A percentile compares a stretch with the other conserved stretches of the same genome.
phyloP scores from a whole-genome alignment of 352 stramenopile species.

The Phytophthora europaea region DNA sequence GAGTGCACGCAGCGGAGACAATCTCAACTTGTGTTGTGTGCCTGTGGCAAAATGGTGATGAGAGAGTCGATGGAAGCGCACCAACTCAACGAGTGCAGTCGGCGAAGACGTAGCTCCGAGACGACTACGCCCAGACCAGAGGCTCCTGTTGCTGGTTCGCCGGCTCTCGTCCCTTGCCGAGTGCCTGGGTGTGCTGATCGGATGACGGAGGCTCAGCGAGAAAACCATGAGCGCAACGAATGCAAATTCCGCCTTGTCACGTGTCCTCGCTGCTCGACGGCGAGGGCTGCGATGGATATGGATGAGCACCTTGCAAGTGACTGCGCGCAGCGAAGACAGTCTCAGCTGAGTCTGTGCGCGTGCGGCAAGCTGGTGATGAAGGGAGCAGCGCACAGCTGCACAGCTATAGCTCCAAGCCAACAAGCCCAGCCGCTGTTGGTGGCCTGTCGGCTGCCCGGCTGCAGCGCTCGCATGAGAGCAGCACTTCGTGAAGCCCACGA shows the following conservation, averaged over 20 bases:
- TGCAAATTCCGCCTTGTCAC: constrained; percentile 21
- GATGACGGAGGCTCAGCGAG: constrained; percentile 46
- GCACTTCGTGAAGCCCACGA: constrained; percentile 65
- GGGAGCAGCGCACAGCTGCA: constrained; percentile 22
- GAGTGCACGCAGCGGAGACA: constrained; percentile 44
- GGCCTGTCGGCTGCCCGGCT: constrained; percentile 32
- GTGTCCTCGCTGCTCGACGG: constrained; percentile 20
- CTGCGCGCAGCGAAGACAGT: constrained; percentile 33
- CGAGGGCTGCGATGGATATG: constrained; percentile 40
- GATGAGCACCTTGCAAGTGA: constrained; percentile 47
- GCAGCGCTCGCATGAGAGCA: constrained; percentile 41
- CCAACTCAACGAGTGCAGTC: constrained; percentile 61
- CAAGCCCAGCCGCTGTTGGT: constrained; percentile 19
- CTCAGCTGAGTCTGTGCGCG: constrained; percentile 20
- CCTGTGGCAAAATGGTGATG: constrained; percentile 72
- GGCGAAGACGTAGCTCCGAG: constrained; percentile 15
- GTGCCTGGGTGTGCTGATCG: constrained; percentile 43
- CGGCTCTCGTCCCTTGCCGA: constrained; percentile 45
- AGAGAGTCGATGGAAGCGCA: constrained; percentile 60
- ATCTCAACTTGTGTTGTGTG: constrained; percentile 59
- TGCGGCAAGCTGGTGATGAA: constrained; percentile 34
- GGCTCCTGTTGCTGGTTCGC: background rate
- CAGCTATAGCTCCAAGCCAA: background rate
- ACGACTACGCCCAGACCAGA: background rate
- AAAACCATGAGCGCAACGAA: constrained; percentile 39